Evolutionary conservation across 2,329 filamentous ascomycete species (phyloP), one percentile per base, ranked within the genome.

Genomic region (Ustulina deusta): DNA sequence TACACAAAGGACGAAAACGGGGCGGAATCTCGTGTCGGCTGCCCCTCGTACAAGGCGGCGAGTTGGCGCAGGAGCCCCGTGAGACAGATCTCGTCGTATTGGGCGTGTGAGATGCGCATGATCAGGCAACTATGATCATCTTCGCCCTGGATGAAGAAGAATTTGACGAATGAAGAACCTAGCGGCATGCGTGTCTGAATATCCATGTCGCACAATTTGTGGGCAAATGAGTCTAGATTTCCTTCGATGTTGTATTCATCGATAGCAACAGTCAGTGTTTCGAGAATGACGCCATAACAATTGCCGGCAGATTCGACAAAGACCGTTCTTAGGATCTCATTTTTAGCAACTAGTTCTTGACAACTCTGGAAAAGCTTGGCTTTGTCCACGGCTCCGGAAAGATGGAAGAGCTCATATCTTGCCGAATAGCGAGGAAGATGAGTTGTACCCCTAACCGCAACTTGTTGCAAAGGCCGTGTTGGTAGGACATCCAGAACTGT

Each of bases 71-170:
- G 84, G 22, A 91, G 83, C n/a, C 84, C 80, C 0, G 88, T 86
- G 9, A 91, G 82, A 71, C 87, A 91, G 25, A 91, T 88, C 69
- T 90, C 90, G 70, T 92, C 90, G 74, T 91, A 91, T 71, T 91
- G 89, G 0, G 89, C 87, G 76, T 92, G 90, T 0, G 89, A 91
- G 63, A 92, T 85, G 63, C 89, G 86, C 75, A 90, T 84, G 66
- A 86, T 79, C 15, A 91, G 84, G 55, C 79, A 83, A 38, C 79
- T 81, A 34, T 75, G 70, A 36, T 69, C 73, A 20, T 72, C 74
- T 42, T 74, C 77, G 63, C 80, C 80, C 63, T 81, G 80, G 49
- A 88, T 79, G 51, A 86, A 82, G 71, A 87, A 84, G 81, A 87
- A 89, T 69, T 88, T 87, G 63, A 87, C 83, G 68, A 90, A 90